These are phyloP conservation scores for Botryobasidium botryosum DNA, from an alignment of 768 basidiomycete species.

Conservation along the genomic window DNA sequence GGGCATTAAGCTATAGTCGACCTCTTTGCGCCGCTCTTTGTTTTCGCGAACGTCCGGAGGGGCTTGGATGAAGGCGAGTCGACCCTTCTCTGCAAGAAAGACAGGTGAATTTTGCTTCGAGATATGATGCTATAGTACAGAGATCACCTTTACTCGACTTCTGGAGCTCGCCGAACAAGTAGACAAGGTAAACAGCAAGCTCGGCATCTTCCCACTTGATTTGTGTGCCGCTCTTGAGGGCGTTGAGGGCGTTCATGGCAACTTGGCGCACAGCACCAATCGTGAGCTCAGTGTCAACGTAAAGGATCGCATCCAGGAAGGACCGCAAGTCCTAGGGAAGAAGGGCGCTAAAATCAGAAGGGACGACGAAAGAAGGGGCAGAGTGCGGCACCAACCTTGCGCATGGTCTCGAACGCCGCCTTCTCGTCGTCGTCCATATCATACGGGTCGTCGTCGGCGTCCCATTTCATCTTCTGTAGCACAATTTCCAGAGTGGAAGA, in stretches of 20 bases:
- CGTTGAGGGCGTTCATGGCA: constrained; percentile 55
- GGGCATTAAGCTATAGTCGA: constrained; percentile 64
- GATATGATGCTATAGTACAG: neutral
- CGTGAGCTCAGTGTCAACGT: constrained; percentile 74
- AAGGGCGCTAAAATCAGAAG: neutral
- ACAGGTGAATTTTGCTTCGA: no score
- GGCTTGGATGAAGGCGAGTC: constrained; percentile 71
- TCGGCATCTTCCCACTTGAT: constrained; percentile 90
- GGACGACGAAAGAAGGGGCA: neutral
- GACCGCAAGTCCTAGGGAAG: constrained; percentile 60
- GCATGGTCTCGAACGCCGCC: constrained; percentile 64
- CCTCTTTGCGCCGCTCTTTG: constrained; percentile 47
- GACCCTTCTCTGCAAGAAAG: constrained; percentile 43
- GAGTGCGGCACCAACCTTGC: constrained; percentile 40
- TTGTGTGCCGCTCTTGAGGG: constrained; percentile 41
- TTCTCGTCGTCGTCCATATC: constrained; percentile 78
- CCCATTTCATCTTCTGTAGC: constrained; percentile 84
- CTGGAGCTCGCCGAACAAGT: constrained; percentile 76
- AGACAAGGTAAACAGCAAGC: constrained; percentile 82
- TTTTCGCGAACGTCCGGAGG: constrained; percentile 38
- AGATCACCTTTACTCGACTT: constrained; percentile 49
- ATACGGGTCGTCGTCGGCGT: constrained; percentile 43
- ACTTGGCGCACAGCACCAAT: constrained; percentile 57
- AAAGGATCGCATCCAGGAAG: constrained; percentile 73
- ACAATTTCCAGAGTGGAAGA: constrained; percentile 59